Base-by-base conservation (phyloP, 2,329 filamentous ascomycete genomes). In the Penicillium decumbens region DNA sequence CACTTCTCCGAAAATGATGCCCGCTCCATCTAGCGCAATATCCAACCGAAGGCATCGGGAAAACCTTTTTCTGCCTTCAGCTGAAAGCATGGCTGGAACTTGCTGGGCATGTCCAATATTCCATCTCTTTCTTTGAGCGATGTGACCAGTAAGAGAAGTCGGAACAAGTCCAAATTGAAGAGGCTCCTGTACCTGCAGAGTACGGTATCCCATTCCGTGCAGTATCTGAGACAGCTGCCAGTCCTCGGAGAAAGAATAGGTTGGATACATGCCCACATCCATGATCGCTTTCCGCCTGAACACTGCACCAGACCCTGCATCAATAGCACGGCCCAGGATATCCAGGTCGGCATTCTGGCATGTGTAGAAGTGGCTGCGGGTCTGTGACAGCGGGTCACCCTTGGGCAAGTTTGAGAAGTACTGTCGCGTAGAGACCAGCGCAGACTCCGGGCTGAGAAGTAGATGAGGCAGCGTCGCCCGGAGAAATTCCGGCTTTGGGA, bases 391-490 rank as follows among this genome's bases (percentile, higher is more conserved):
- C 1, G 64, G 63, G 43, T 70, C 67, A 0, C 59, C 60, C 0
- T 27, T 33, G 0, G 67, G 67, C 3, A 70, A 45, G 35, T 70
- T 70, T 32, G 65, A 65, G 47, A 64, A 70, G 43, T 63, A 61
- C 51, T 70, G 70, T 1, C 66, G 59, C 3, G 65, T 64, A 6
- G 64, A 65, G 13, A 71, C 57, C 29, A 72, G 54, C 6, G 62
- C 68, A 0, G 64, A 50, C 1, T 62, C 47, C 0, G 60, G 56
- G 27, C 62, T 59, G 10, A 43, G 43, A 2, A 71, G 50, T 3
- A 70, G 45, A 58, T 72, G 69, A 8, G 70, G 68, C 13, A 72
- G 43, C 1, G 69, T 64, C 2, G 64, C 65, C 6, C 69, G 64
- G 5, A 73, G 62, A 42, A 69, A 71, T 2, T 67, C 56, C 0